phyloP scores from a whole-genome alignment of 75 land plant species.

The Cryptomeria japonica region DNA sequence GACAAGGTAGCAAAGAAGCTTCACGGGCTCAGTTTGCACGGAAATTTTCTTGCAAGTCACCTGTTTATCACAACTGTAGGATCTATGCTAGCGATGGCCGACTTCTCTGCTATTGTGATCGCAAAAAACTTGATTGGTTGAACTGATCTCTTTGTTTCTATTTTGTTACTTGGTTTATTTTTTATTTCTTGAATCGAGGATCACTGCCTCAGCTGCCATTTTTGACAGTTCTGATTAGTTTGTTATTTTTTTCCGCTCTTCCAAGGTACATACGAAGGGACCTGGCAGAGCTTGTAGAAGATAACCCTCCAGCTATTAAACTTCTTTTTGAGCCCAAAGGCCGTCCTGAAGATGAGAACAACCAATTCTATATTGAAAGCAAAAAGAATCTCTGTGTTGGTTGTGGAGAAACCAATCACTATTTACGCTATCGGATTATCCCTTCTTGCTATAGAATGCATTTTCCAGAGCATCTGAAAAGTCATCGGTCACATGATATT shows the following conservation, averaged over 20 bases:
- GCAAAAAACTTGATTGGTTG: conserved; percentile 92
- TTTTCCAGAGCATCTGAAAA: conserved; percentile 97
- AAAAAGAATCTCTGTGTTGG: conserved; percentile 97
- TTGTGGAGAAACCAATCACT: conserved; percentile 93
- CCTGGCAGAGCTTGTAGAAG: conserved; percentile 79
- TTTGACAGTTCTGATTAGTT: background rate
- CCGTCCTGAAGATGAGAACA: conserved; percentile 97
- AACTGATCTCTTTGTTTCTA: background rate
- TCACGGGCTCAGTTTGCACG: conserved; percentile 77
- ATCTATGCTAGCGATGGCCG: conserved; percentile 98
- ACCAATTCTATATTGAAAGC: conserved; percentile 92
- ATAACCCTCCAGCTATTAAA: conserved; percentile 85
- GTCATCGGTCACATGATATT: conserved; percentile 99
- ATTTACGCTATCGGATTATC: conserved; percentile 88
- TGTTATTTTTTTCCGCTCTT: background rate
- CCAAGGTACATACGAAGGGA: conserved; percentile 85
- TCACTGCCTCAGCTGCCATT: background rate
- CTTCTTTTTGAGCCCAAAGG: conserved; percentile 99
- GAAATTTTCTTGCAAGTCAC: conserved; percentile 98
- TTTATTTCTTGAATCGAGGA: background rate
- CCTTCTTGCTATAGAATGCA: conserved; percentile 98
- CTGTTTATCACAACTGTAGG: conserved; percentile 96
- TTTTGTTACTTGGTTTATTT: background rate
- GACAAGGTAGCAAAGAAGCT: conserved; percentile 42
- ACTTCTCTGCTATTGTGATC: conserved; percentile 93